These are phyloP conservation scores for Penicillium sp. DNA, from an alignment of 2,329 filamentous ascomycete species.

Conservation along the genomic window DNA sequence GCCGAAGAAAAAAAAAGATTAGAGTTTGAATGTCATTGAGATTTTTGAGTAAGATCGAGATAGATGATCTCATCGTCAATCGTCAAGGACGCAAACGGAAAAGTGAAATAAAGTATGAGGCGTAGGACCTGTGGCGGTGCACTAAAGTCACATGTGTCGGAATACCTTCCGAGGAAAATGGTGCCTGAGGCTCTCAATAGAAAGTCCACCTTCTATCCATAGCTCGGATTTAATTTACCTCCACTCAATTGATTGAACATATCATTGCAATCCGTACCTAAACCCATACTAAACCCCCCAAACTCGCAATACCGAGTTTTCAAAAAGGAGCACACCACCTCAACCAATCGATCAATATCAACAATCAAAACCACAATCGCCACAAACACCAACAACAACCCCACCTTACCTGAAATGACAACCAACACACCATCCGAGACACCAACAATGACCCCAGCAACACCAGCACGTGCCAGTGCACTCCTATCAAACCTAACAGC, in stretches of 20 bases:
- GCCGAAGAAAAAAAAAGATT: conserved; percentile 3
- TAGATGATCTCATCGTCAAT: conserved; percentile 16
- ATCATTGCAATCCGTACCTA: background rate
- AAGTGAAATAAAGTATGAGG: background rate
- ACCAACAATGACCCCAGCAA: conserved; percentile 52
- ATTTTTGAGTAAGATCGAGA: conserved; percentile 13
- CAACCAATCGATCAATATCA: background rate
- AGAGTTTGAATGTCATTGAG: conserved; percentile 5
- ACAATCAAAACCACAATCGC: background rate
- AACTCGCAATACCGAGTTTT: background rate
- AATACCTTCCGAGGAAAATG: conserved; percentile 9
- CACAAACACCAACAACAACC: background rate
- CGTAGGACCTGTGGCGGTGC: background rate
- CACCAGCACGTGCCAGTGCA: conserved; percentile 59
- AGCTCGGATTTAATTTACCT: background rate
- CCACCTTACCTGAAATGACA: conserved; percentile 11
- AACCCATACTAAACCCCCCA: background rate
- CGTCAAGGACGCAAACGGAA: conserved; percentile 20
- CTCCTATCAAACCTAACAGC: conserved; percentile 63
- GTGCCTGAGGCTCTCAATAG: conserved; percentile 22
- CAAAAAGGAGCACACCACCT: background rate
- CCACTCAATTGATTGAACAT: background rate
- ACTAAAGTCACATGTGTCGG: conserved; percentile 10
- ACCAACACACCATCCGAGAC: conserved; percentile 11
- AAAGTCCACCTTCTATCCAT: background rate